Base-by-base conservation (phyloP, 2,329 filamentous ascomycete genomes). In the Phialophora expanda region DNA sequence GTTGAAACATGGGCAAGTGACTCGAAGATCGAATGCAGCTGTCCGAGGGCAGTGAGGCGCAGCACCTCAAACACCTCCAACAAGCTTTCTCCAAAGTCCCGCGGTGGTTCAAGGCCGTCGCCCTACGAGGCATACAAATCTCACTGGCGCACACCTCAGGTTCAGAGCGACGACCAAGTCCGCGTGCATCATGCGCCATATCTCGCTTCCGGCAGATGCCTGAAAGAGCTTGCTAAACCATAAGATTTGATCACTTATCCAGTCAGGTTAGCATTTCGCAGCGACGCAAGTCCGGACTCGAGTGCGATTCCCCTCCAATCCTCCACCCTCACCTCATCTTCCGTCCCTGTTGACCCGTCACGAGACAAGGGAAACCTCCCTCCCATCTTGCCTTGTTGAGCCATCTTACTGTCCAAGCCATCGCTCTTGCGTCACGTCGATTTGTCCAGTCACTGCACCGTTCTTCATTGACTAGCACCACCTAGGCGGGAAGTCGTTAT, bases 371-470 rank as follows among this genome's bases (percentile, higher is more conserved):
- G 22, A 58, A 50, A 24, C 12, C 28, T 8, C 22, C 48, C n/a
- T 20, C 48, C 32, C 53, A 65, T 57, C 54, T 56, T 57, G 38
- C 50, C 56, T 55, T 51, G 34, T 60, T 61, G 48, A 62, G 53
- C 62, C 59, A 62, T 65, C 60, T 65, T 22, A 58, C 61, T 51
- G n/a, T 51, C 58, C 56, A 62, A 57, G 65, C 60, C 62, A 55
- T 60, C 57, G 51, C 44, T 62, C 64, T 70, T 68, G 66, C 63
- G 66, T 68, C 60, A 67, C 65, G 34, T 46, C 28, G 41, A 41
- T 53, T 26, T 66, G 56, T 34, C 61, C 46, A 57, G 30, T 66
- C 59, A 44, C 34, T 56, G 32, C 50, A 38, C 53, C 22, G 32
- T 26, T 57, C 61, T 51, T 60, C 64, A 46, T 46, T 59, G 14